Evolutionary conservation across 164 flowering plant genomes (phyloP), one percentile per base, ranked within the genome.

Genomic region (Taxillus chinensis): DNA sequence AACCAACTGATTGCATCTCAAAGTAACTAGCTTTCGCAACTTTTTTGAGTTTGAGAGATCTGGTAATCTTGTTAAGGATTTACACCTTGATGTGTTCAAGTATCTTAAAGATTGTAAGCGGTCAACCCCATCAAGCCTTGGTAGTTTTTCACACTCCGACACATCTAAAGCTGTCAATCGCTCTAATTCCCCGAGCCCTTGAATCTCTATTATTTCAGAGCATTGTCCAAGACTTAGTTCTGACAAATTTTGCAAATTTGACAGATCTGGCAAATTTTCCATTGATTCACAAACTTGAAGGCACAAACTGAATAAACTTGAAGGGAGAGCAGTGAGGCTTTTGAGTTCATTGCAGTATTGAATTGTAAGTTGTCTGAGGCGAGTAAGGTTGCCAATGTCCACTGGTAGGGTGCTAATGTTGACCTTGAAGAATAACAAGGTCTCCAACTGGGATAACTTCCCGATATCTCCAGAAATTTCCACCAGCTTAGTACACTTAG

Each of bases 221-320:
- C 57, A 54, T 8, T 8, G 39, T 3, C 57, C 57, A 27, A 54
- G 57, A 7, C 11, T 54, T 13, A 54, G 16, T 7, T 54, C 39
- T 17, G 57, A 54, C 9, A 54, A 54, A 27, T 54, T 17, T 27
- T 17, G 17, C 39, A 54, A 8, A 54, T 27, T 54, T 17, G 39
- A 17, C 39, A 54, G n/a, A 17, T 4, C 11, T 27, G 57, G 57
- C 57, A 54, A 17, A 4, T 10, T 54, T 54, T 54, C 39, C 57
- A 54, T 17, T 54, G 57, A 54, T 27, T 54, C 57, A 54, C 57
- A 54, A 17, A 17, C 57, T 54, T 54, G 57, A 17, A 54, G 39
- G 10, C 57, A 54, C 11, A 54, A 39, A 3, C 37, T 54, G 11
- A 17, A 54, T 27, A 54, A 39, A 54, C 57, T 54, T 6, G 10